Percentiles rank a stretch among this genome's conserved stretches.
Evolutionary conservation across 306 rosid genomes (phyloP).

Genomic region (Mimosa pudica): DNA sequence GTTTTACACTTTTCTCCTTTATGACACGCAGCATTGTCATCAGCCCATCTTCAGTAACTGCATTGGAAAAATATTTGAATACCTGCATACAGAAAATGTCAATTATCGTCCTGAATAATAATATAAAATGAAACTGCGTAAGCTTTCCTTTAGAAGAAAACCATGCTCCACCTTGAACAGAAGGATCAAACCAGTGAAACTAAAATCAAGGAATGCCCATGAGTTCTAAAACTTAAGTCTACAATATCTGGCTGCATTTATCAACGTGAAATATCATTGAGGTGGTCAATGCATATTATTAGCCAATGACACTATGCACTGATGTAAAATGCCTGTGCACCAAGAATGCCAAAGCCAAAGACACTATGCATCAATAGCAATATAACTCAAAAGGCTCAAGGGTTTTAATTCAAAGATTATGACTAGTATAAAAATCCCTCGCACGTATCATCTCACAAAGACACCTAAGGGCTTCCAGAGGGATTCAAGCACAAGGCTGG

Average conservation of each 20-base stretch:
- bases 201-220: background rate
- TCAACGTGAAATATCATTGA: background rate
- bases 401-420: background rate
- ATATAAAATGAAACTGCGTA: background rate
- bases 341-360: background rate
- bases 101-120: background rate
- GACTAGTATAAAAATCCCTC: background rate
- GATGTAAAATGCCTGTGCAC: background rate
- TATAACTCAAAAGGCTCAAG: background rate
- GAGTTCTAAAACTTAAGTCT: background rate
- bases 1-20: constrained; percentile 66
- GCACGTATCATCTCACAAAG: background rate
- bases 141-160: constrained; percentile 15
- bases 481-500: background rate
- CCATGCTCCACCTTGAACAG: background rate
- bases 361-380: background rate
- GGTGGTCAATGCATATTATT: background rate
- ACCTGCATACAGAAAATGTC: constrained; percentile 57
- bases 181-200: background rate
- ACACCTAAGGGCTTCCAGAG: background rate
- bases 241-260: background rate
- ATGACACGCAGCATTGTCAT: constrained; percentile 81
- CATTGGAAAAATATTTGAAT: constrained; percentile 74
- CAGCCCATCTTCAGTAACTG: constrained; percentile 73
- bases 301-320: background rate